Evolutionary conservation across 345 rosid genomes (phyloP).

Genomic region (Syzygium oleosum): DNA sequence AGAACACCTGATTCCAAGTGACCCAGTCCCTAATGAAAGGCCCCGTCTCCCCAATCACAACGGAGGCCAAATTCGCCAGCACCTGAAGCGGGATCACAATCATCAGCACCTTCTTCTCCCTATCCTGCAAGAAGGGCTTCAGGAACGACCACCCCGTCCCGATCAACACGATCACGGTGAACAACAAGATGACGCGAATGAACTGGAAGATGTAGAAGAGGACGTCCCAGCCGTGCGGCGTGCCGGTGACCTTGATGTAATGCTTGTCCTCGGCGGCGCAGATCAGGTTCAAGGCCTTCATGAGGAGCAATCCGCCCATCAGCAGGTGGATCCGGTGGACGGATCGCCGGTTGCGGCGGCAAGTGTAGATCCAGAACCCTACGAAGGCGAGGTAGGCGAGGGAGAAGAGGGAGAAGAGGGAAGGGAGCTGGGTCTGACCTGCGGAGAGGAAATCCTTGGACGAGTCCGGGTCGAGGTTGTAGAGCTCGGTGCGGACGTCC

Average conservation of each 20-base stretch:
- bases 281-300: conserved; percentile 76
- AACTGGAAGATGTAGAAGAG: conserved; percentile 80
- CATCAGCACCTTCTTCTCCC: conserved; percentile 85
- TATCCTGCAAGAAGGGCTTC: conserved; percentile 83
- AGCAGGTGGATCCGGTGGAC: conserved; percentile 75
- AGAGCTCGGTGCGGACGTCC: conserved; percentile 61
- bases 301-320: conserved; percentile 57
- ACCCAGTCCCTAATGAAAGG: conserved; percentile 84
- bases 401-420: conserved; percentile 42
- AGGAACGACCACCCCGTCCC: conserved; percentile 93
- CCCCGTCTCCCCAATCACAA: conserved; percentile 83
- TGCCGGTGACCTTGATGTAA: conserved; percentile 73
- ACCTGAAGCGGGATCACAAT: conserved; percentile 90
- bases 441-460: conserved; percentile 65
- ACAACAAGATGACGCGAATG: conserved; percentile 60
- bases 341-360: conserved; percentile 29
- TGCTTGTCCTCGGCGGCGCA: conserved; percentile 89
- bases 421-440: conserved; percentile 68
- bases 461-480: conserved; percentile 50
- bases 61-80: conserved; percentile 67
- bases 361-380: conserved; percentile 50
- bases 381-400: conserved; percentile 40
- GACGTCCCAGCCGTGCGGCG: conserved; percentile 90
- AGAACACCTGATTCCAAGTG: conserved; percentile 82
- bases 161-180: conserved; percentile 78